Base-by-base conservation (phyloP, 495 filamentous ascomycete species). In the Xylaria castorea region DNA sequence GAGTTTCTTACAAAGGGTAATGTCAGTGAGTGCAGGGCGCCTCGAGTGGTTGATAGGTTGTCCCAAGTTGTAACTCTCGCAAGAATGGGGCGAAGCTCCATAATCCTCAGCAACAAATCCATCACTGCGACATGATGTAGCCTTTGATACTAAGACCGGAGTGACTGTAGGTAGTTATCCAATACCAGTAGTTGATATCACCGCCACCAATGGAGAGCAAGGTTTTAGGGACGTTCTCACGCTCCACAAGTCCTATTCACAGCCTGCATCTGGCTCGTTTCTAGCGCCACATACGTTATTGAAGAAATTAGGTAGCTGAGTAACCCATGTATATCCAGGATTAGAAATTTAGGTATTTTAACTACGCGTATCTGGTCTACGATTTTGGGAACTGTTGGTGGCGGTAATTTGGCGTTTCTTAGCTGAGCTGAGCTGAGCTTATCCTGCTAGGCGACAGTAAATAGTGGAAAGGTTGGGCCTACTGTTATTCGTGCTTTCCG, bases 211-310 rank as follows among this genome's bases (percentile, higher is more conserved):
- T 60, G 34, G 51, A 61, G 22, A 14, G 58, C 20, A 2, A 46
- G 32, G 58, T 48, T 1, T 7, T 64, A 34, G 14, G 58, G 48
- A 57, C 48, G 60, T 71, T 65, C 48, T 34, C 32, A 34, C 36
- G 11, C 69, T 65, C 61, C 27, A 57, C 48, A 65, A 65, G 60
- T 57, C 36, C 61, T 34, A 27, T 51, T 9, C 2, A 50, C 9
- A 48, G 18, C 46, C 22, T 51, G 6, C n/a, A 42, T 63, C 58
- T 63, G 58, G 58, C 30, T 70, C 57, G 58, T 63, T 70, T 22
- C 58, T 60, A 32, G 46, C 25, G 44, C 58, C 34, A 63, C 68
- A 25, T 36, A 68, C 14, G 25, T 42, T 38, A 44, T 22, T 68
- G 9, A n/a, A 25, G 20, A 38, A 42, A n/a, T 7, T 22, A 22